These are phyloP conservation scores for Fragilaria radians DNA, from an alignment of 108 stramenopile genomes.

Conservation along the genomic window DNA sequence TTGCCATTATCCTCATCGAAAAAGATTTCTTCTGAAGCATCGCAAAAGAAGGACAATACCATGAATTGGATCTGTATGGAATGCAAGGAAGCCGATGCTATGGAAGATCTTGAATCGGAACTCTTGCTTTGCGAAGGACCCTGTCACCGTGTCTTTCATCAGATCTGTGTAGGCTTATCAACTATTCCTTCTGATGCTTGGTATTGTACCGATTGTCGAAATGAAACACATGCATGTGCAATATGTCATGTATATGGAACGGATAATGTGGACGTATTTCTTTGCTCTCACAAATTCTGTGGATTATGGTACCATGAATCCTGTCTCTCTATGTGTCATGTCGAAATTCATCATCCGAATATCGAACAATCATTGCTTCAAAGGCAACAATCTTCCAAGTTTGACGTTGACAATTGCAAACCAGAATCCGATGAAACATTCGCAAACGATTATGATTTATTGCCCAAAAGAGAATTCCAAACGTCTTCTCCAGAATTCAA, in stretches of 20 bases:
- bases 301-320: constrained; percentile 68
- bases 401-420: not conserved
- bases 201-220: constrained; percentile 59
- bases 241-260: constrained; percentile 56
- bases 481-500: constrained; percentile 28
- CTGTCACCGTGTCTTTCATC: constrained; percentile 69
- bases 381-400: not conserved
- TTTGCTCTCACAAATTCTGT: constrained; percentile 40
- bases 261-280: constrained; percentile 56
- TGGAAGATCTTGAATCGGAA: constrained; percentile 19
- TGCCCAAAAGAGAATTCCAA: not conserved
- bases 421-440: constrained; percentile 6
- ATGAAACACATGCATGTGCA: constrained; percentile 44
- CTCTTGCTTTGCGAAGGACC: constrained; percentile 65
- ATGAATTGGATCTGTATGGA: constrained; percentile 68
- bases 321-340: constrained; percentile 46
- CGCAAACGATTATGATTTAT: not conserved
- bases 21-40: no score
- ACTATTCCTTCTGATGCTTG: constrained; percentile 50
- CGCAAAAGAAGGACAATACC: not conserved
- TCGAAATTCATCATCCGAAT: constrained; percentile 30
- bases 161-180: constrained; percentile 61
- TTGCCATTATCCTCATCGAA: no score
- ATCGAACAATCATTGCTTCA: constrained; percentile 2
- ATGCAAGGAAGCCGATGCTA: constrained; percentile 69